Base-by-base conservation (phyloP, 2,329 filamentous ascomycete genomes). In the Claviceps paspali region DNA sequence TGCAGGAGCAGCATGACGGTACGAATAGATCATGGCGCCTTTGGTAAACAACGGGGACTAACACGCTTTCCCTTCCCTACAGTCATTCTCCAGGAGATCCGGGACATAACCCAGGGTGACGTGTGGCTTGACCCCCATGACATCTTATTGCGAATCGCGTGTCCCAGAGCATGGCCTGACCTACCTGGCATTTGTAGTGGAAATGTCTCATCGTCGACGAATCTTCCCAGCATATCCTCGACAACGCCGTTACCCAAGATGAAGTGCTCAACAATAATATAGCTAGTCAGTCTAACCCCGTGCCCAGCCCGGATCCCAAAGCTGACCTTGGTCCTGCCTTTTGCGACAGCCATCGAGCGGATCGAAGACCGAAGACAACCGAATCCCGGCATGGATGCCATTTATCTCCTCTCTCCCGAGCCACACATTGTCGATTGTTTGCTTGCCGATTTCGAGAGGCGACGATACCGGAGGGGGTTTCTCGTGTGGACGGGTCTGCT, bases 211-310 rank as follows among this genome's bases (percentile, higher is more conserved):
- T 98, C 37, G 68, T 95, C 51, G 91, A 98, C 62, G 78, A 83
- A 48, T 70, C 67, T 39, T 87, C 84, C 55, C 79, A 79, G 56
- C 87, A 81, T 59, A 73, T 98, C 49, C 71, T 98, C 50, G 80
- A 93, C 61, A 93, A 88, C 67, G 82, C 84, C 33, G 75, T 88
- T 55, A 88, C 85, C 52, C 82, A 95, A 65, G 88, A 98, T 73
- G 85, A 95, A 52, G 92, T 98, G 47, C 79, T 98, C 62, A 92
- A 93, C 56, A 77, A 86, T 61, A 94, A 94, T 57, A 83, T 98
- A 60, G 88, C 87, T 48, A 94, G 87, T 94, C 70, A 55, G 79
- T 55, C 22, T 10, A n/a, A n/a, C n/a, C 12, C 27, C 15, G 7
- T 14, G 15, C 33, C 23, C 34, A 30, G 38, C 43, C 27, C 42